These are phyloP conservation scores for Tephrocybe rancida DNA, from an alignment of 768 basidiomycete species.

Conservation along the genomic window DNA sequence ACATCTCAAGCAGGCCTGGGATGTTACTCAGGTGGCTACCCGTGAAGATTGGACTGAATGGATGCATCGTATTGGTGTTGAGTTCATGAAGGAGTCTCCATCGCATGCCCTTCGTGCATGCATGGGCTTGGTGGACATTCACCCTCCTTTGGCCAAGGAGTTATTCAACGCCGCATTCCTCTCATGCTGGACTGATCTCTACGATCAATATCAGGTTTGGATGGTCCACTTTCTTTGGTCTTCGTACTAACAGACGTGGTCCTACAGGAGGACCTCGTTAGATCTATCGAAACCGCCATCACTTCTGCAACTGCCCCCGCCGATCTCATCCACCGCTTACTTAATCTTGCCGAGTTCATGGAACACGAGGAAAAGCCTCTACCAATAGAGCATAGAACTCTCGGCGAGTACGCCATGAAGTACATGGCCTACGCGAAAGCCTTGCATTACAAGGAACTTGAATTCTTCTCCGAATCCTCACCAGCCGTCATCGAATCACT, in stretches of 20 bases:
- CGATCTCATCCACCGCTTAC: slow-evolving; percentile 86
- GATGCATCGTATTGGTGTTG: slow-evolving; percentile 91
- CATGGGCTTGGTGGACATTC: slow-evolving; percentile 90
- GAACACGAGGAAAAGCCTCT: slow-evolving; percentile 97
- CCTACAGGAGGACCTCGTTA: slow-evolving; percentile 88
- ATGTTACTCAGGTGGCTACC: slow-evolving; percentile 73
- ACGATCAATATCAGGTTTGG: slow-evolving; percentile 94
- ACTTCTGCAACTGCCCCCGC: slow-evolving; percentile 76
- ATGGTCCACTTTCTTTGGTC: neutral
- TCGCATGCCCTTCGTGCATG: slow-evolving; percentile 98
- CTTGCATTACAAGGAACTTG: slow-evolving; percentile 96
- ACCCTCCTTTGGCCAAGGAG: slow-evolving; percentile 89
- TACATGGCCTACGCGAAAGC: slow-evolving; percentile 97
- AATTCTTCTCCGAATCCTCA: slow-evolving; percentile 92
- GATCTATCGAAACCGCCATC: slow-evolving; percentile 85
- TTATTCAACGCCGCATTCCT: slow-evolving; percentile 98
- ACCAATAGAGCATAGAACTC: slow-evolving; percentile 89
- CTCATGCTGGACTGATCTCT: slow-evolving; percentile 95
- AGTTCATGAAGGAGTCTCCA: slow-evolving; percentile 98
- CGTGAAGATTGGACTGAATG: slow-evolving; percentile 94
- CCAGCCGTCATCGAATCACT: slow-evolving; percentile 91
- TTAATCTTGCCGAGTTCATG: slow-evolving; percentile 98
- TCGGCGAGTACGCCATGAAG: slow-evolving; percentile 92
- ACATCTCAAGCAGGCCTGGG: slow-evolving; percentile 97
- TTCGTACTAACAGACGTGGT: slow-evolving; percentile 7